A percentile compares a stretch with the other conserved stretches of the same genome.
Conservation (phyloP, 2,329 filamentous ascomycete genomes). For the Fusarium abutilonis region DNA sequence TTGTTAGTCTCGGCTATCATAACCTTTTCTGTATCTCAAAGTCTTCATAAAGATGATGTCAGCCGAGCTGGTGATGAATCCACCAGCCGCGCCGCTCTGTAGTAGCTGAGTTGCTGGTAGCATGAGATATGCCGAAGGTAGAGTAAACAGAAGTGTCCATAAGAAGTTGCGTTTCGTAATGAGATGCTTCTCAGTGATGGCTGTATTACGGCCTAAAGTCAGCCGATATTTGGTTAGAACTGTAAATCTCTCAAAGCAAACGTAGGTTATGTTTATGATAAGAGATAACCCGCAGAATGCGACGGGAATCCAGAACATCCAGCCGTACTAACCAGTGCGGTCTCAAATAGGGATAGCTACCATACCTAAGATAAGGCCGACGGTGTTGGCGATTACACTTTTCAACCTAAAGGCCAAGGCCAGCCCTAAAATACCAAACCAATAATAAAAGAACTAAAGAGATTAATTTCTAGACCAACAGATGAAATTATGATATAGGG, state of each 20-base stretch:
- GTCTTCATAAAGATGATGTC: constrained; percentile 42
- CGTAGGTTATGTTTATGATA: constrained; percentile 36
- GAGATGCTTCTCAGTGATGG: constrained; percentile 12
- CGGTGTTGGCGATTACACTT: constrained; percentile 35
- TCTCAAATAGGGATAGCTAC: constrained; percentile 39
- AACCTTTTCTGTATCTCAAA: too few species aligned
- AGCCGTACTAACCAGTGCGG: constrained; percentile 40
- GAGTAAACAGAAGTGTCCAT: constrained; percentile 28
- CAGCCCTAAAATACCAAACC: constrained; percentile 39
- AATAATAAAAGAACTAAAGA: constrained; percentile 40
- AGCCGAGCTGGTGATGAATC: constrained; percentile 34
- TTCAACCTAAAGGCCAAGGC: constrained; percentile 42
- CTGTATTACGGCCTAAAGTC: constrained; percentile 25
- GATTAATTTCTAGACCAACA: neutral
- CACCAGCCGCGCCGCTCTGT: constrained; percentile 36
- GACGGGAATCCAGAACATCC: constrained; percentile 41
- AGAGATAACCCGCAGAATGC: constrained; percentile 37
- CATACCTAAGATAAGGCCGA: constrained; percentile 41
- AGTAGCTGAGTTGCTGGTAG: constrained; percentile 38
- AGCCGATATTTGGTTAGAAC: constrained; percentile 21
- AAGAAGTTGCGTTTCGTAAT: constrained; percentile 25
- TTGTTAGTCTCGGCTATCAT: too few species aligned
- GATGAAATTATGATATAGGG: too few species aligned
- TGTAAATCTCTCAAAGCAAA: constrained; percentile 32
- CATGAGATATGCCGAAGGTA: constrained; percentile 41